Evolutionary conservation across 2,329 filamentous ascomycete genomes (phyloP).

Genomic region (Penicillium sp.): DNA sequence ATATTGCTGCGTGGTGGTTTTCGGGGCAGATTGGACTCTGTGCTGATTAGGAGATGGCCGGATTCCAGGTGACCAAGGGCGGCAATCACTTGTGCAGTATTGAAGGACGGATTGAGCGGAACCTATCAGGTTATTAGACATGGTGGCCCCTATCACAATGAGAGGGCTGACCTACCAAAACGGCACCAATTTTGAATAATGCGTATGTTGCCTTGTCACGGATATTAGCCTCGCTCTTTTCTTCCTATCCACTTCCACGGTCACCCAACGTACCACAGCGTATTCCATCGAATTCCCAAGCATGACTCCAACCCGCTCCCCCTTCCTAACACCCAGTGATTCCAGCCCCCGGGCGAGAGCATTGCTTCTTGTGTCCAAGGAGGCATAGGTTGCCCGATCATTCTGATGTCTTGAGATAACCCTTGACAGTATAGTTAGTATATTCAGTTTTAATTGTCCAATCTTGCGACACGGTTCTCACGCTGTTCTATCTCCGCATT

Average conservation of each 20-base stretch:
- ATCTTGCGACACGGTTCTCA: constrained; percentile 34
- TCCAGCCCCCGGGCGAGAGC: constrained; percentile 68
- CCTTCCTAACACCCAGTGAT: constrained; percentile 71
- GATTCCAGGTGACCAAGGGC: constrained; percentile 74
- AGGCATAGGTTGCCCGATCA: constrained; percentile 66
- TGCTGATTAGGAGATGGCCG: constrained; percentile 75
- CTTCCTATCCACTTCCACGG: no score
- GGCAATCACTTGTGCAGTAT: constrained; percentile 69
- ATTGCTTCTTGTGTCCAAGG: constrained; percentile 74
- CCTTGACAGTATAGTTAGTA: constrained; percentile 29
- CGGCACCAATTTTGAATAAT: constrained; percentile 87
- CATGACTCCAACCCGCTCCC: constrained; percentile 80
- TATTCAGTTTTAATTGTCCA: background rate
- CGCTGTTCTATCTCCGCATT: constrained; percentile 51
- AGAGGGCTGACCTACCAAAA: constrained; percentile 57
- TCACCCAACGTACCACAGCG: constrained; percentile 57
- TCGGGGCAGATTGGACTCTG: constrained; percentile 76
- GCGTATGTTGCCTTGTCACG: constrained; percentile 65
- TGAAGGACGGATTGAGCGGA: constrained; percentile 91
- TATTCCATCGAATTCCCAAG: constrained; percentile 84
- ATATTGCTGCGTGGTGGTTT: constrained; percentile 61
- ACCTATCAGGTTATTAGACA: constrained; percentile 49
- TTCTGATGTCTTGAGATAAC: constrained; percentile 63
- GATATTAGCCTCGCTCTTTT: constrained; percentile 9
- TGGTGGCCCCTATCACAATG: background rate